Base-by-base conservation (phyloP, 345 rosid species). In the Acer campestre region DNA sequence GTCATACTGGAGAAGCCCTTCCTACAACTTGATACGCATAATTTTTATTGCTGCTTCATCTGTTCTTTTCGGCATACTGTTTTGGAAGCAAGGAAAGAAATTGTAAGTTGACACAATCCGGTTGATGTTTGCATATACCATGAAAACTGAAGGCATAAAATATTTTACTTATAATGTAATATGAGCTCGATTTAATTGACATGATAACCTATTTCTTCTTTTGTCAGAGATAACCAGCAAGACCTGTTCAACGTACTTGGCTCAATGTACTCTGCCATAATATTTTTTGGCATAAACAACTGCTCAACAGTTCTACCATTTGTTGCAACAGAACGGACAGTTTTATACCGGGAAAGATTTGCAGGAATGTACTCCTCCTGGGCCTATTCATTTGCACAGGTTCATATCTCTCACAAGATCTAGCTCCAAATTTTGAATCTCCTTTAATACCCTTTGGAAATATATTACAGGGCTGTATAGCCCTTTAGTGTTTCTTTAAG, bases 1-100 rank as follows among this genome's bases (percentile, higher is more conserved):
- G 68, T 87, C 95, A 10, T 89, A 89, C 31, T 91, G 93, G 90
- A 84, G 91, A 79, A 89, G 85, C 68, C 88, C 92, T 3, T 61
- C 78, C 1, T 91, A 85, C 82, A 91, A 89, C 51, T 69, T 89
- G 64, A 61, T 75, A 17, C 87, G 90, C n/a, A 40, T 88, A 63
- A 5, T 82, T 10, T 76, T 76, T 75, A 75, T 78, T 62, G 49
- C 72, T 48, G 40, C 62, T 3, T 68, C 84, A 23, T 75, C 85
- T 61, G 1, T 89, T 20, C 44, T 89, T 20, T 85, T 84, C 51
- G 93, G 90, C n/a, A 20, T 71, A 38, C 76, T 88, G 53, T 86
- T 85, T 49, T 91, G 89, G 95, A 77, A 86, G 67, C 78, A 80
- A 70, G 93, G 88, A 61, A 67, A 74, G 56, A 68, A 86, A 69